phyloP scores from a whole-genome alignment of 1,139 yeast genomes.

The Hemisphaericaspora lyxosophila region DNA sequence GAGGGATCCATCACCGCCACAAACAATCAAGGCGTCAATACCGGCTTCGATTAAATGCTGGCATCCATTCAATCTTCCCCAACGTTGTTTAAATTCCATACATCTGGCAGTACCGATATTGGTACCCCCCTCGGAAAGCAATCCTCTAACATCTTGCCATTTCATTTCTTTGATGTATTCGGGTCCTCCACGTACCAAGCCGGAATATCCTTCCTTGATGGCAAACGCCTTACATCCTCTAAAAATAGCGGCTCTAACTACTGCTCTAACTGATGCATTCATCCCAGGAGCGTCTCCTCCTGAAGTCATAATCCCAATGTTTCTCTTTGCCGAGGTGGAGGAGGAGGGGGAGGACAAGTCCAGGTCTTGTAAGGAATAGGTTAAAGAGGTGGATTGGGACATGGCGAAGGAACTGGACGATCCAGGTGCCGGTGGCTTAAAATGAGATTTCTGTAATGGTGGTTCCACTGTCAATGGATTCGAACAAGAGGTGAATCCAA shows the following conservation, averaged over 20 bases:
- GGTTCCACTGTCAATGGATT: slow-evolving; percentile 60
- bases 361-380: slow-evolving; percentile 14
- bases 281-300: slow-evolving; percentile 90
- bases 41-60: slow-evolving; percentile 69
- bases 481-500: slow-evolving; percentile 63
- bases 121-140: slow-evolving; percentile 76
- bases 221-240: slow-evolving; percentile 73
- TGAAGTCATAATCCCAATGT: slow-evolving; percentile 82
- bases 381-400: slow-evolving; percentile 14
- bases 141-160: slow-evolving; percentile 79
- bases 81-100: slow-evolving; percentile 63
- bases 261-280: slow-evolving; percentile 82
- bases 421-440: slow-evolving; percentile 5
- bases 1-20: slow-evolving; percentile 85
- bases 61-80: slow-evolving; percentile 68
- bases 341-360: slow-evolving; percentile 2
- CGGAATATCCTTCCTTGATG: slow-evolving; percentile 76
- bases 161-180: slow-evolving; percentile 61
- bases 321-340: slow-evolving; percentile 23
- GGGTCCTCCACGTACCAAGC: slow-evolving; percentile 66
- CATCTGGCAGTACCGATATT: slow-evolving; percentile 81
- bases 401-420: slow-evolving; percentile 10
- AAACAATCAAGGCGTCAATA: slow-evolving; percentile 74
- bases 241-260: slow-evolving; percentile 71
- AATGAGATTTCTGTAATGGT: slow-evolving; percentile 24